Percentiles rank a stretch among this genome's conserved stretches.
These are phyloP conservation scores for Penicillium roqueforti DNA, from an alignment of 495 filamentous ascomycete genomes.

Conservation along the genomic window DNA sequence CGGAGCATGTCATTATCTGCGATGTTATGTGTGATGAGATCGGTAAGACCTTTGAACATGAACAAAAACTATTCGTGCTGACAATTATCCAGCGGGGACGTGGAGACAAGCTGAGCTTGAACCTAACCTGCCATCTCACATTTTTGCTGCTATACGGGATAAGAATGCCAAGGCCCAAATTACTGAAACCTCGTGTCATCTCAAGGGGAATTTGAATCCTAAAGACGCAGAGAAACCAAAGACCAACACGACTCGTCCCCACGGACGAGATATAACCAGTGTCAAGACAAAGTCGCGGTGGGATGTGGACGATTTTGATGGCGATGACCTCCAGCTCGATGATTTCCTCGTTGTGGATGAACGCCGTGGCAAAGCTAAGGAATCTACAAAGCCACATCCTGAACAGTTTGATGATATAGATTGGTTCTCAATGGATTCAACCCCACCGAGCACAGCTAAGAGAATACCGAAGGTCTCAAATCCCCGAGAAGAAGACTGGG, in stretches of 20 bases:
- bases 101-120: slow-evolving; percentile 56
- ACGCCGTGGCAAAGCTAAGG: background rate
- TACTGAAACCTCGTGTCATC: background rate
- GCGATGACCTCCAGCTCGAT: slow-evolving; percentile 52
- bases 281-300: background rate
- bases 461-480: background rate
- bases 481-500: slow-evolving; percentile 10
- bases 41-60: slow-evolving; percentile 39
- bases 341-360: slow-evolving; percentile 47
- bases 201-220: background rate
- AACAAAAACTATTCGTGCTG: background rate
- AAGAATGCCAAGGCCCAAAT: background rate
- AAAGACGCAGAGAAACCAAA: background rate
- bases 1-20: slow-evolving; percentile 60
- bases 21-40: slow-evolving; percentile 87
- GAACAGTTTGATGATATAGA: slow-evolving; percentile 10
- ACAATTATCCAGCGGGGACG: slow-evolving; percentile 63
- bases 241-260: slow-evolving; percentile 6
- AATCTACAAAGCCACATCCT: background rate
- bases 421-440: slow-evolving; percentile 20
- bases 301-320: slow-evolving; percentile 49
- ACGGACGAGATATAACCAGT: slow-evolving; percentile 8
- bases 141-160: slow-evolving; percentile 43
- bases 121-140: slow-evolving; percentile 53
- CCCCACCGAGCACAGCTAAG: slow-evolving; percentile 9